Conservation (phyloP, 345 rosid genomes). For the Nephelium lappaceum region DNA sequence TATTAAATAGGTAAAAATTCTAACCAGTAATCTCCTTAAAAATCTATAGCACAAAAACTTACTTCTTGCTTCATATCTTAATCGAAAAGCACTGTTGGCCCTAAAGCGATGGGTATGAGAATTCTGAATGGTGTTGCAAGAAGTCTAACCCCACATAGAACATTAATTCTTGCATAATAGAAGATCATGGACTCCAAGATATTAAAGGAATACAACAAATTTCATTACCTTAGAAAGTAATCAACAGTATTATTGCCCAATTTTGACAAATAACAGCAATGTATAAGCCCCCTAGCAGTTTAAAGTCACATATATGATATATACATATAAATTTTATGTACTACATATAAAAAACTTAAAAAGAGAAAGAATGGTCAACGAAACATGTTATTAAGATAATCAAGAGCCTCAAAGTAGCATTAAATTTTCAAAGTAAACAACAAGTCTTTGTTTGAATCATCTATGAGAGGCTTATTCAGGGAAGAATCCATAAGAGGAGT, state of each 20-base stretch:
- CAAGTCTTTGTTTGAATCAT: constrained; percentile 39
- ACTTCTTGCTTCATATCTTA: too few relatives aligned
- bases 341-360: too few relatives aligned
- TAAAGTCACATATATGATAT: too few relatives aligned
- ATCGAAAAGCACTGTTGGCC: too few relatives aligned
- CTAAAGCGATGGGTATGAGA: too few relatives aligned
- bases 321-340: too few relatives aligned
- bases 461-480: constrained; percentile 44
- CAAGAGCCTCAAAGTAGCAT: not conserved
- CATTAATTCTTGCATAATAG: constrained; percentile 62
- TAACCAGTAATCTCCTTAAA: too few relatives aligned
- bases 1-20: too few relatives aligned
- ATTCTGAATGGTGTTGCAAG: constrained; percentile 77
- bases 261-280: not conserved
- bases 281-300: not conserved
- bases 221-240: not conserved
- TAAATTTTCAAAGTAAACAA: not conserved
- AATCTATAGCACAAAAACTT: too few relatives aligned
- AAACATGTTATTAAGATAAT: too few relatives aligned
- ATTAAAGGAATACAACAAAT: not conserved
- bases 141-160: constrained; percentile 69
- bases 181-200: not conserved
- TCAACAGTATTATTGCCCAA: not conserved
- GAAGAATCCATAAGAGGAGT: constrained; percentile 36
- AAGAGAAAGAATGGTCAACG: not conserved